These are phyloP conservation scores for Suhomyces sp. DNA, from an alignment of 805 yeast genomes.

Conservation along the genomic window DNA sequence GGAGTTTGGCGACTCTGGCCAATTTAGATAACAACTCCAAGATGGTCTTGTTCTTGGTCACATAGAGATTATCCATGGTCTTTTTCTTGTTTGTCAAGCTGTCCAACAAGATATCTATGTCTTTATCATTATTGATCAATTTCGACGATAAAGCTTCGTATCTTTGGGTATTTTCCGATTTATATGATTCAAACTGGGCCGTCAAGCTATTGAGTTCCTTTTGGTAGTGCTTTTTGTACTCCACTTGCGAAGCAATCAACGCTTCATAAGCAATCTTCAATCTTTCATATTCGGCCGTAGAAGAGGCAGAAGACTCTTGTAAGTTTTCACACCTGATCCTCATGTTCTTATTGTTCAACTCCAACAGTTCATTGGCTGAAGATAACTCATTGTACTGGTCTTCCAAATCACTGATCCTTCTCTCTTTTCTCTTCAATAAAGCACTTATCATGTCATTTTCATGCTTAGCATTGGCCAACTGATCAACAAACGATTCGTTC, in stretches of 20 bases:
- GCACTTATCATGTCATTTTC: slow-evolving; percentile 75
- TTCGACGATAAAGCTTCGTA: slow-evolving; percentile 34
- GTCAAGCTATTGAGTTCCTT: slow-evolving; percentile 41
- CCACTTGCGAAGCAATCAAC: slow-evolving; percentile 47
- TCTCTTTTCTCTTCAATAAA: slow-evolving; percentile 64
- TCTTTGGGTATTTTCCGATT: slow-evolving; percentile 31
- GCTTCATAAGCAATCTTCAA: slow-evolving; percentile 59
- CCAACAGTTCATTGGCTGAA: slow-evolving; percentile 46
- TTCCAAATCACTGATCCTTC: slow-evolving; percentile 67
- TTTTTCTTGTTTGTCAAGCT: slow-evolving; percentile 45
- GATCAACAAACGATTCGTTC: slow-evolving; percentile 57
- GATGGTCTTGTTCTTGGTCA: slow-evolving; percentile 44
- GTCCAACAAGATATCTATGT: slow-evolving; percentile 48
- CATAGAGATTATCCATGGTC: slow-evolving; percentile 48
- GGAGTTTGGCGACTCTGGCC: slow-evolving; percentile 43
- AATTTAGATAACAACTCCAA: slow-evolving; percentile 42
- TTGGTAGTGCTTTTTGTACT: slow-evolving; percentile 49
- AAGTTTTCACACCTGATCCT: slow-evolving; percentile 48
- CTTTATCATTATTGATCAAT: slow-evolving; percentile 46
- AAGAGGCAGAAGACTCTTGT: slow-evolving; percentile 42
- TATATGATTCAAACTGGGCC: slow-evolving; percentile 33
- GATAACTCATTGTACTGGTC: slow-evolving; percentile 47
- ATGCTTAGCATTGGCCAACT: slow-evolving; percentile 67
- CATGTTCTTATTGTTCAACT: slow-evolving; percentile 48
- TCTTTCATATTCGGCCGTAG: slow-evolving; percentile 52